Conservation (phyloP, 2,329 filamentous ascomycete genomes). For the Pestalotiopsis sp. region DNA sequence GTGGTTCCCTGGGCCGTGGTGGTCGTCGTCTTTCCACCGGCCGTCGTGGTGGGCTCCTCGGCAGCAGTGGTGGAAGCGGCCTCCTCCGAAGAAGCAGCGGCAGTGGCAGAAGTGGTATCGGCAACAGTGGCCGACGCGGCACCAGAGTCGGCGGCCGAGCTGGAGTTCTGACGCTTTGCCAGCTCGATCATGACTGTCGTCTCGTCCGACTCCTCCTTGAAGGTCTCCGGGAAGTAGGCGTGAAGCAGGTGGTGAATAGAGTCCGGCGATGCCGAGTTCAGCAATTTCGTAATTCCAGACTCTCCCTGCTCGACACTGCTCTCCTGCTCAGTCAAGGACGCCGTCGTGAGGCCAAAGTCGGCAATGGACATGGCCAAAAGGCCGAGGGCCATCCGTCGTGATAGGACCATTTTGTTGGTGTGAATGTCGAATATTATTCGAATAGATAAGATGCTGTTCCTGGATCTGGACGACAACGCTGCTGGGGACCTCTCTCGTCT, state of each 20-base stretch:
- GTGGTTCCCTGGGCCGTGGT: slow-evolving; percentile 6
- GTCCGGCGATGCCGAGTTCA: slow-evolving; percentile 59
- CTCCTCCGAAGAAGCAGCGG: slow-evolving; percentile 2
- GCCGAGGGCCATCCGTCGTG: slow-evolving; percentile 38
- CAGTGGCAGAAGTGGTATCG: slow-evolving; percentile 4
- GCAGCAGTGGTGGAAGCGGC: slow-evolving; percentile 9
- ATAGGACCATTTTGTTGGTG: slow-evolving; percentile 38
- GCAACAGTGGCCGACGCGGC: slow-evolving; percentile 16
- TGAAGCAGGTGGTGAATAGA: slow-evolving; percentile 70
- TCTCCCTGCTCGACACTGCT: slow-evolving; percentile 23
- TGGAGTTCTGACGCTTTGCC: slow-evolving; percentile 59
- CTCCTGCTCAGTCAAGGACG: slow-evolving; percentile 25
- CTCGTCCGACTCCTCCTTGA: slow-evolving; percentile 69
- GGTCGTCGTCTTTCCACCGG: slow-evolving; percentile 3
- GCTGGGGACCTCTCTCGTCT: slow-evolving; percentile 7
- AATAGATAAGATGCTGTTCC: background rate
- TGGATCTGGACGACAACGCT: background rate
- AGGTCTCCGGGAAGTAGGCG: slow-evolving; percentile 62
- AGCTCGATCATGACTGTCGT: slow-evolving; percentile 70
- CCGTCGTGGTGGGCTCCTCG: background rate
- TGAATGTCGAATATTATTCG: background rate
- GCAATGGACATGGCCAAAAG: slow-evolving; percentile 34
- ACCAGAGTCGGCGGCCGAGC: slow-evolving; percentile 27
- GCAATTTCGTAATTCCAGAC: slow-evolving; percentile 54
- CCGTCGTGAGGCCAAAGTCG: slow-evolving; percentile 37